Percentiles rank a stretch among this genome's conserved stretches.
Conservation (phyloP, 1,284 basidiomycete genomes). For the Apiotrichum gracile region DNA sequence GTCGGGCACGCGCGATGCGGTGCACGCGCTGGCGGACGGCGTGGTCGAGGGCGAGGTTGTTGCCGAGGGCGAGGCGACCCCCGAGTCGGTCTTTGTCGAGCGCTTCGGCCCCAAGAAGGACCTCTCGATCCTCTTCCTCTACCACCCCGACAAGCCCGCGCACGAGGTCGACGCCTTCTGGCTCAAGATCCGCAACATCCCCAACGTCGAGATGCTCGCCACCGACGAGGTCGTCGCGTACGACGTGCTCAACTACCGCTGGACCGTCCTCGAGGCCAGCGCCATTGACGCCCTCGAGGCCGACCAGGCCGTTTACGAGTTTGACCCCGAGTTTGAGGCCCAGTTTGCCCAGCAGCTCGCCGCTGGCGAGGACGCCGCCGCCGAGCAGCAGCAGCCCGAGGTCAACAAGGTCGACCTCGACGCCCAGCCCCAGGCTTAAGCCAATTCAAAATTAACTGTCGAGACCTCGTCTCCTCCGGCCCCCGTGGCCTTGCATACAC, state of each 20-base stretch:
- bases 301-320: conserved; percentile 49
- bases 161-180: conserved; percentile 19
- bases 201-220: conserved; percentile 57
- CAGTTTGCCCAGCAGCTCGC: background rate
- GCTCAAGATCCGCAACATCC: conserved; percentile 47
- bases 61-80: no score
- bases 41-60: conserved; percentile 41
- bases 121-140: conserved; percentile 42
- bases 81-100: background rate
- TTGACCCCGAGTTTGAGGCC: conserved; percentile 37
- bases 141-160: conserved; percentile 26
- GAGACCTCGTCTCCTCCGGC: no score
- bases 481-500: background rate
- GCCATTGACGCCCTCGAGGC: conserved; percentile 50
- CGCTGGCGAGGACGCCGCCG: background rate
- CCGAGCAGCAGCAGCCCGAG: background rate
- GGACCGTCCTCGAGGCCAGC: conserved; percentile 38
- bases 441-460: no score
- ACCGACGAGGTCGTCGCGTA: conserved; percentile 68
- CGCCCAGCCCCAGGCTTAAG: no score
- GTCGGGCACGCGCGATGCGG: conserved; percentile 34
- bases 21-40: conserved; percentile 27
- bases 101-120: conserved; percentile 34
- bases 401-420: background rate
- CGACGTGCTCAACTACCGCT: conserved; percentile 65